A percentile compares a stretch with the other conserved stretches of the same genome.
Conservation (phyloP, 768 basidiomycete genomes). For the Suillus americanus region DNA sequence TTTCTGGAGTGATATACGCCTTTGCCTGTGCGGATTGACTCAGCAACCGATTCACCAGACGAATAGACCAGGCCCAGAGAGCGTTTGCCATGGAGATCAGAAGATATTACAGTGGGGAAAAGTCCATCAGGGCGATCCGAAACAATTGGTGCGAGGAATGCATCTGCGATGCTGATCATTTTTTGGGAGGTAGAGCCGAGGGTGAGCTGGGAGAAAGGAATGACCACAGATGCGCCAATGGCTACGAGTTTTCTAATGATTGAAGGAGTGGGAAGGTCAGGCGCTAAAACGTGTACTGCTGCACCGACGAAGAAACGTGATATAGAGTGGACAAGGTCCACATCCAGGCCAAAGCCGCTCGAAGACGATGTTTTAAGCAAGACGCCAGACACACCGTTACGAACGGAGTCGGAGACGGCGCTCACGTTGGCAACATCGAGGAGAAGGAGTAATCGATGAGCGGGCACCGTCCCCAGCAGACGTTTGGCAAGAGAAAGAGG, state of each 20-base stretch:
- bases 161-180: slow-evolving; percentile 75
- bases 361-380: slow-evolving; percentile 73
- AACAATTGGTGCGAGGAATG: slow-evolving; percentile 77
- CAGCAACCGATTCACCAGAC: slow-evolving; percentile 78
- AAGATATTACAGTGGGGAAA: slow-evolving; percentile 89
- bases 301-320: slow-evolving; percentile 69
- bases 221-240: slow-evolving; percentile 63
- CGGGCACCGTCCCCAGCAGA: slow-evolving; percentile 65
- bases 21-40: slow-evolving; percentile 84
- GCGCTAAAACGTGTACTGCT: slow-evolving; percentile 59
- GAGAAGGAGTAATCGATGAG: slow-evolving; percentile 71
- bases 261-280: slow-evolving; percentile 54
- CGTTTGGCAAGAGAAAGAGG: slow-evolving; percentile 64
- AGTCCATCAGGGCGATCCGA: slow-evolving; percentile 92
- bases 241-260: slow-evolving; percentile 60
- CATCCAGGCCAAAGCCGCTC: slow-evolving; percentile 34
- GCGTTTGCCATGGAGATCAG: slow-evolving; percentile 61
- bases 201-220: slow-evolving; percentile 73
- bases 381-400: slow-evolving; percentile 74
- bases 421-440: slow-evolving; percentile 73
- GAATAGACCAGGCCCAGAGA: slow-evolving; percentile 95
- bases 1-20: slow-evolving; percentile 97
- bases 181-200: slow-evolving; percentile 49
- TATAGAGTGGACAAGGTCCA: slow-evolving; percentile 76
- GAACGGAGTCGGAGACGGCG: slow-evolving; percentile 73